Evolutionary conservation across 2,329 filamentous ascomycete genomes (phyloP), one percentile per base, ranked within the genome.

Genomic region (Penicillium capsulatum): DNA sequence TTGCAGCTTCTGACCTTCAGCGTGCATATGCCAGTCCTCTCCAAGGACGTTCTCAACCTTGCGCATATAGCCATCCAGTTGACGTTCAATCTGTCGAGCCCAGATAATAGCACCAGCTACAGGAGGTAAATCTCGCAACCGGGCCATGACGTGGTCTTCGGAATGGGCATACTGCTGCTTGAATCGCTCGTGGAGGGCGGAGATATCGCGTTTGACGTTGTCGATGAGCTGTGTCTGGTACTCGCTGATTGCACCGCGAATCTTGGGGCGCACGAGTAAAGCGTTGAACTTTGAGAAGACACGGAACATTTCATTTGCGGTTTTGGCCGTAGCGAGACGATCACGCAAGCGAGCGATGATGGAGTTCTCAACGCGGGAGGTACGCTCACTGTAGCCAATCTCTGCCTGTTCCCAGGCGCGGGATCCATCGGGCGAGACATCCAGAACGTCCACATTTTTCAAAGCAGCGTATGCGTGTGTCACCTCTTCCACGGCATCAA

Each of bases 261-360:
- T 97, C 75, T 98, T 98, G n/a, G 92, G 92, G 44, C 92, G 82
- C 40, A 99, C 91, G 55, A 99, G 94, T 19, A 99, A 81, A 2
- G 92, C 92, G 62, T 99, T 99, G 77, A 99, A 99, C 63, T 97
- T 97, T 37, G 92, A 97, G 65, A 98, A 98, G 46, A 99, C 92
- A 38, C 94, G 86, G 66, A 99, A 99, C 92, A 98, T 99, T 68
- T 98, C 94, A 61, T 94, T 97, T 28, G 92, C 92, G 47, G 89
- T 95, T 74, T 94, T 96, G 9, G 92, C 91, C 5, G 89, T 95
- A 10, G 90, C 92, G 40, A 98, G 76, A 42, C 92, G 85, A 66
- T 98, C 92, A 57, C 92, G 80, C 20, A 98, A 75, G 38, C 89
- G 80, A 22, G 92, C 89, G 63, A 99, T 99, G 65, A 99, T 98